phyloP scores from a whole-genome alignment of 2,329 filamentous ascomycete species.

The Xylaria sp. region DNA sequence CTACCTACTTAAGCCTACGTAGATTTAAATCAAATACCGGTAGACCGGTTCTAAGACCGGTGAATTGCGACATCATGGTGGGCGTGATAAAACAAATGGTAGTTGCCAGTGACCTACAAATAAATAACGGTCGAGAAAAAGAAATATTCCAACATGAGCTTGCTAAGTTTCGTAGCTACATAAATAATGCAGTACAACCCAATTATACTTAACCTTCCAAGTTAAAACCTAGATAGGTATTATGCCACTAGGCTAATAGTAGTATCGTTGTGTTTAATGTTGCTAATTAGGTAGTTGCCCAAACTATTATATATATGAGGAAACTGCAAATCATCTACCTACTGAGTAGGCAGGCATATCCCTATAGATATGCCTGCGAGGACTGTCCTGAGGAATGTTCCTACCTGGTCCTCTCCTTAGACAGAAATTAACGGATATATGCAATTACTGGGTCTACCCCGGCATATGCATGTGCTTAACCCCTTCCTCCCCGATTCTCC shows the following conservation, averaged over 20 bases:
- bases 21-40: background rate
- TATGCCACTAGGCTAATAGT: no score
- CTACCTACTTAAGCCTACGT: background rate
- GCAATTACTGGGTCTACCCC: background rate
- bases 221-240: no score
- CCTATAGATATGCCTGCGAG: no score
- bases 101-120: background rate
- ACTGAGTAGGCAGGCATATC: background rate
- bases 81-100: background rate
- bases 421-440: background rate
- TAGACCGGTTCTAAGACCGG: background rate
- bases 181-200: slow-evolving; percentile 24
- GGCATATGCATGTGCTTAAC: slow-evolving; percentile 13
- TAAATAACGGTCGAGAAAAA: background rate
- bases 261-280: no score
- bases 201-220: background rate
- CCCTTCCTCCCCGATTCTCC: background rate
- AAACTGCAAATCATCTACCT: background rate
- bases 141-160: background rate
- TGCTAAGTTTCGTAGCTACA: background rate
- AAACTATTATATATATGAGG: no score
- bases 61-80: background rate
- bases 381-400: no score
- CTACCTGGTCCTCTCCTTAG: no score
- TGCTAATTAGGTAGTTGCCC: no score